These are phyloP conservation scores for Botrytis galanthina DNA, from an alignment of 2,329 filamentous ascomycete species.

Conservation along the genomic window DNA sequence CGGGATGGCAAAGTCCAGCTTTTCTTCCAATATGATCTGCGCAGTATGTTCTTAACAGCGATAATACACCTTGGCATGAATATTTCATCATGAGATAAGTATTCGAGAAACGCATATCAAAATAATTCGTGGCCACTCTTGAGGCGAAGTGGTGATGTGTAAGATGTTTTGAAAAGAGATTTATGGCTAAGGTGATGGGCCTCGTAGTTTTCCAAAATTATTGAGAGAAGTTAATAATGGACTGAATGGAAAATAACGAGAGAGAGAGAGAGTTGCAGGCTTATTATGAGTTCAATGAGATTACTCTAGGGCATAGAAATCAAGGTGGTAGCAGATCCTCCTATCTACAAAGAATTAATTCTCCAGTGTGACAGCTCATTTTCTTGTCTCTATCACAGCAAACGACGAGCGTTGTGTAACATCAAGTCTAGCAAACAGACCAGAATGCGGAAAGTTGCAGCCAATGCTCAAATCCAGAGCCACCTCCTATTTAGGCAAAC, in stretches of 20 bases:
- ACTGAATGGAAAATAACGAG: background rate
- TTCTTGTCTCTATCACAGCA: background rate
- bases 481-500: background rate
- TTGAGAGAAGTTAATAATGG: background rate
- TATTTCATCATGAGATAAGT: background rate
- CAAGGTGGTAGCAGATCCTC: background rate
- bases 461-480: background rate
- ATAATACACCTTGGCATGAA: background rate
- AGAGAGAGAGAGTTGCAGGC: background rate
- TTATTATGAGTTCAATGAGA: background rate
- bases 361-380: background rate
- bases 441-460: background rate
- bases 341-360: background rate
- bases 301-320: background rate
- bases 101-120: background rate
- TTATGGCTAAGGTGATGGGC: background rate
- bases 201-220: background rate
- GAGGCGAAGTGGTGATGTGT: background rate
- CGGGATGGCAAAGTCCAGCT: background rate
- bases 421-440: background rate
- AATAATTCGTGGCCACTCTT: background rate
- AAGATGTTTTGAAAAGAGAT: background rate
- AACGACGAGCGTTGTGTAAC: background rate
- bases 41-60: background rate
- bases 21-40: background rate